Conservation (phyloP, 2,329 filamentous ascomycete species). For the Botrytis hyacinthi region DNA sequence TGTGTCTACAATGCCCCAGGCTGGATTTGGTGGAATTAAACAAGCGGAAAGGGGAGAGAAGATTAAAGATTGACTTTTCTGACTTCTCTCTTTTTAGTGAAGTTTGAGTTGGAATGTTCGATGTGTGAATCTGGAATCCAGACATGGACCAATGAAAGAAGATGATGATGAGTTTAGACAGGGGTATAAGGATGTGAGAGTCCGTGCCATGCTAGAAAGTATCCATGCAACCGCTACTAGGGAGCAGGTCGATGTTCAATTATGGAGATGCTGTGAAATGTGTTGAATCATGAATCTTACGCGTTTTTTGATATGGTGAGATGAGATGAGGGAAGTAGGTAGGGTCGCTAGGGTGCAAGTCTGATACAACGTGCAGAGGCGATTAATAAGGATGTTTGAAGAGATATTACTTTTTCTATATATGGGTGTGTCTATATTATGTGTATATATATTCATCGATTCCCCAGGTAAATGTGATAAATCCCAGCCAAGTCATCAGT, state of each 20-base stretch:
- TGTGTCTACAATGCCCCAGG: not conserved
- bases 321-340: not conserved
- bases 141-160: not conserved
- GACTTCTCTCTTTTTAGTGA: not conserved
- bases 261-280: not conserved
- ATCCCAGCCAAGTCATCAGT: not conserved
- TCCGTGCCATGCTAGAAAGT: not conserved
- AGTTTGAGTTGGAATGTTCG: not conserved
- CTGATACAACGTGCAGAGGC: not conserved
- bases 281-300: not conserved
- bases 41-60: not conserved
- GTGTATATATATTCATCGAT: not conserved
- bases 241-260: not conserved
- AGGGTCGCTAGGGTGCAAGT: not conserved
- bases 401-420: not conserved
- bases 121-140: constrained; percentile 9
- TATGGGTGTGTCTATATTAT: too few species aligned
- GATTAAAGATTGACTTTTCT: not conserved
- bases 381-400: not conserved
- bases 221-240: not conserved
- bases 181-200: not conserved
- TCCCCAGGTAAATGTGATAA: too few species aligned
- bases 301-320: not conserved
- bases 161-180: not conserved
- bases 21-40: not conserved